Evolutionary conservation across 164 flowering plant genomes (phyloP), one percentile per base, ranked within the genome.

Genomic region (Nelumbo lutea): DNA sequence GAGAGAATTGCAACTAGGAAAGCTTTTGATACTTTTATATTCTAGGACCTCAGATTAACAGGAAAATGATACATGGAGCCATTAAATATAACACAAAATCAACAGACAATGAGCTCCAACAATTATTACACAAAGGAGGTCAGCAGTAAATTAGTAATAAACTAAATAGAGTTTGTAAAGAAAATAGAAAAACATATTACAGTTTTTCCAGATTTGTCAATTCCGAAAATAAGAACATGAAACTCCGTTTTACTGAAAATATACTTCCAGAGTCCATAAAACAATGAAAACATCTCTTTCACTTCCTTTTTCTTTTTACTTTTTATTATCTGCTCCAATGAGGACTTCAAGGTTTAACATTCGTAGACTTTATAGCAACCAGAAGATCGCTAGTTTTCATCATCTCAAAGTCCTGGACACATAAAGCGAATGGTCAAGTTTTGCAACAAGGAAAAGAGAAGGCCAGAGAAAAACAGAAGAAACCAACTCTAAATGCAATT

Each of bases 181-280:
- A 48, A 38, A 41, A 68, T 40, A 64, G 5, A 65, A 59, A 56
- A 72, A 64, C 27, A 73, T 43, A 69, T 82, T 93, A 94, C 98
- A 45, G 98, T 94, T 84, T 94, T 94, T 56, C 98, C 98, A 74
- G 97, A 87, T 81, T 94, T 94, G 84, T 91, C 98, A 40, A 94
- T 88, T 64, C 98, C 98, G 68, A 94, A 96, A 79, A 94, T 94
- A 71, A 94, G 96, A 57, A 94, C 88, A 83, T 86, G 98, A 77
- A 94, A 90, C 84, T 91, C 97, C 56, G 91, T 85, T 86, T 90
- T 94, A 72, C 88, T 94, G 68, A 87, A 84, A 65, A 90, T 59
- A 74, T 94, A 85, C 79, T 90, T 84, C 90, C 91, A 94, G 10
- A 94, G 88, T 68, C 98, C 98, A 85, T 90, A 91, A 72, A 91